phyloP scores from a whole-genome alignment of 2,329 filamentous ascomycete genomes.

The Ophiostoma sp. region DNA sequence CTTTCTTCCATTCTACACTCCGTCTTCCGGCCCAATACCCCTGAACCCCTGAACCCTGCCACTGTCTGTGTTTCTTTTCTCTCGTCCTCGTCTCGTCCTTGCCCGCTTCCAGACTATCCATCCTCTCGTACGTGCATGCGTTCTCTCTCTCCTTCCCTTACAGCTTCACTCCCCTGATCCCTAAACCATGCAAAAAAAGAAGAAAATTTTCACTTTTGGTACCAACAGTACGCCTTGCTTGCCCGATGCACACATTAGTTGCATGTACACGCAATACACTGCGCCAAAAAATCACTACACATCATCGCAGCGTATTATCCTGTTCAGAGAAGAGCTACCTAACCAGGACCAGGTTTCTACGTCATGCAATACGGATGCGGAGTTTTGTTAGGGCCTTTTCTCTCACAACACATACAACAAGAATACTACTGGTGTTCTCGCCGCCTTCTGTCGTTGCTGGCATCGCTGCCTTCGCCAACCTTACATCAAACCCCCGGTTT shows the following conservation, averaged over 20 bases:
- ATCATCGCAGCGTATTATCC: background rate
- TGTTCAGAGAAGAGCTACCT: background rate
- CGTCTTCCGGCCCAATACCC: slow-evolving; percentile 5
- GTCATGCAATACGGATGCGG: slow-evolving; percentile 1
- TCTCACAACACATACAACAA: background rate
- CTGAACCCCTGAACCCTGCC: slow-evolving; percentile 25
- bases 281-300: background rate
- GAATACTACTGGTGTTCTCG: background rate
- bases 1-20: background rate
- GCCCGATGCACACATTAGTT: background rate
- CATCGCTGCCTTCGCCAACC: background rate
- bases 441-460: background rate
- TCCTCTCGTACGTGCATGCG: background rate
- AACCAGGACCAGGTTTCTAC: background rate
- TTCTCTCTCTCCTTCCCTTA: background rate
- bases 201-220: background rate
- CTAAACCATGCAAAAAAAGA: background rate
- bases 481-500: slow-evolving; percentile 11
- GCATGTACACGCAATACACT: background rate
- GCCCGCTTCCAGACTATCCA: background rate
- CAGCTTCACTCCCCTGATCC: background rate
- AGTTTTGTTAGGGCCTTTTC: background rate
- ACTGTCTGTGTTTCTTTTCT: slow-evolving; percentile 22
- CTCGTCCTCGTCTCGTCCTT: background rate
- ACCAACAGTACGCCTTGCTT: background rate